Conservation (phyloP, 1,284 basidiomycete genomes). For the Austroboletus novae-zelandiae region DNA sequence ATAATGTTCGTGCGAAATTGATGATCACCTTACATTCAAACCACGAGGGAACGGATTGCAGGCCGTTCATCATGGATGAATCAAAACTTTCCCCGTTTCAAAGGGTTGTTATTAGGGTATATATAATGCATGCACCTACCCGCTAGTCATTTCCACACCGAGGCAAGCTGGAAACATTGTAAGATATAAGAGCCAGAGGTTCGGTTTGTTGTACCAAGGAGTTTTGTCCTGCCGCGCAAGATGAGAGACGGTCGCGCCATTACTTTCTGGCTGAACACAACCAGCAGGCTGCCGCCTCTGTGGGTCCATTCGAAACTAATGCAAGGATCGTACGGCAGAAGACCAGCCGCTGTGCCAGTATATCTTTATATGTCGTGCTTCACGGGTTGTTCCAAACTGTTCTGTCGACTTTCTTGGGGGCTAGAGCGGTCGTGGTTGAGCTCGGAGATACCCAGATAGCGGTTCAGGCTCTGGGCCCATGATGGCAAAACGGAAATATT, state of each 20-base stretch:
- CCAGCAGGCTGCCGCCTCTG: background rate
- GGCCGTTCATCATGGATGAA: conserved; percentile 11
- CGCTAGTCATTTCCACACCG: conserved; percentile 60
- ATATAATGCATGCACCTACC: conserved; percentile 37
- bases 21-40: conserved; percentile 11
- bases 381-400: too few species aligned
- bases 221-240: conserved; percentile 3
- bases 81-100: conserved; percentile 8
- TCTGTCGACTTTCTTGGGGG: too few species aligned
- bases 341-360: too few species aligned
- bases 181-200: conserved; percentile 19
- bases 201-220: conserved; percentile 5
- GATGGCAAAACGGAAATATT: too few species aligned
- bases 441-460: too few species aligned
- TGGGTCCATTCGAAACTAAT: too few species aligned
- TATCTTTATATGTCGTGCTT: too few species aligned
- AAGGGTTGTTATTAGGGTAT: conserved; percentile 2
- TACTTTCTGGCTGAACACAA: background rate
- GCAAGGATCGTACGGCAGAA: too few species aligned
- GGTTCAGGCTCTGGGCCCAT: too few species aligned
- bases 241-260: background rate
- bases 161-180: conserved; percentile 56
- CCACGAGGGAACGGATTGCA: conserved; percentile 22
- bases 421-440: too few species aligned
- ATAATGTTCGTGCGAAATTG: background rate